phyloP scores from a whole-genome alignment of 2,329 filamentous ascomycete genomes.

The Aspergillus versicolor region DNA sequence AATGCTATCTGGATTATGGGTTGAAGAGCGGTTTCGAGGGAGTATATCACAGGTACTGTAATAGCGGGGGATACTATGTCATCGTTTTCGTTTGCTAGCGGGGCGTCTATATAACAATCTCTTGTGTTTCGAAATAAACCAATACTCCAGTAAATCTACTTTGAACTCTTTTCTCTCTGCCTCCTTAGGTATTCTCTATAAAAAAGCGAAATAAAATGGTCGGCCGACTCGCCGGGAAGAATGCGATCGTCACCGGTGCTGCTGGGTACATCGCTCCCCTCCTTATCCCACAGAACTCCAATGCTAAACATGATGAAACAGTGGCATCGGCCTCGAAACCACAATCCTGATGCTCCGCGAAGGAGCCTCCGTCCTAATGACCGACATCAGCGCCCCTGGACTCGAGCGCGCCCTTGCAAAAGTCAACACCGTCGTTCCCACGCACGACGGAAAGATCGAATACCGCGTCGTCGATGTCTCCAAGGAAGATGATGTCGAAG shows the following conservation, averaged over 20 bases:
- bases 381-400: constrained; percentile 77
- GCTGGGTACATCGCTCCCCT: constrained; percentile 13
- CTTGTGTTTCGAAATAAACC: too few relatives aligned
- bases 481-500: constrained; percentile 75
- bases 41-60: too few relatives aligned
- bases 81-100: too few relatives aligned
- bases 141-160: too few relatives aligned
- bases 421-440: constrained; percentile 69
- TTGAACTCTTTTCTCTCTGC: too few relatives aligned
- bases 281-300: background rate
- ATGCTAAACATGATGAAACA: constrained; percentile 9
- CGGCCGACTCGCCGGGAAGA: constrained; percentile 23
- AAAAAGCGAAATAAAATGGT: too few relatives aligned
- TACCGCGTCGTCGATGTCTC: constrained; percentile 64
- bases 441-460: constrained; percentile 19
- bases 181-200: too few relatives aligned
- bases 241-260: constrained; percentile 22
- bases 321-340: constrained; percentile 91
- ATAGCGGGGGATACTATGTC: too few relatives aligned
- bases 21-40: too few relatives aligned
- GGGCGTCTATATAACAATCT: too few relatives aligned
- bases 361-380: constrained; percentile 80
- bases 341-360: constrained; percentile 85
- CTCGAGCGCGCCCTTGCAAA: constrained; percentile 75
- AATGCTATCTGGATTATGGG: too few relatives aligned